These are phyloP conservation scores for Leccinum cinnamomeum DNA, from an alignment of 1,284 basidiomycete species.

Conservation along the genomic window DNA sequence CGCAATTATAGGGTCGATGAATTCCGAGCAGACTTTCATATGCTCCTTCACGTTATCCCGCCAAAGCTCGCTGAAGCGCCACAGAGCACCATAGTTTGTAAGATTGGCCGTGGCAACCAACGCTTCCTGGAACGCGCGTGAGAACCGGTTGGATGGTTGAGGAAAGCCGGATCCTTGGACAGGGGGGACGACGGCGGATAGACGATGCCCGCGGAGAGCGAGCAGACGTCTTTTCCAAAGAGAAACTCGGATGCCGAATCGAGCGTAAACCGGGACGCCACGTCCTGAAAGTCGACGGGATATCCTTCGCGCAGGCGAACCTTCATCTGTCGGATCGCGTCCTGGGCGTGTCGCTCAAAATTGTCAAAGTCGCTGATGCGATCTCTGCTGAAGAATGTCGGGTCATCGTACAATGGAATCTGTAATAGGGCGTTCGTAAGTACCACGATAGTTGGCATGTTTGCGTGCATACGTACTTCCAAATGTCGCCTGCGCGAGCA, in stretches of 20 bases:
- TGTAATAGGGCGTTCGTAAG: not conserved
- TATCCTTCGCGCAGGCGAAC: slow-evolving; percentile 42
- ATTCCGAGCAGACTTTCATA: slow-evolving; percentile 23
- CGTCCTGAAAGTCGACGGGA: slow-evolving; percentile 53
- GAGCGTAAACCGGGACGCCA: slow-evolving; percentile 46
- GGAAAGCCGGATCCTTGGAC: slow-evolving; percentile 13
- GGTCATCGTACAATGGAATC: slow-evolving; percentile 43
- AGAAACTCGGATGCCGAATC: slow-evolving; percentile 53
- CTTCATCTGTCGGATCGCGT: slow-evolving; percentile 42
- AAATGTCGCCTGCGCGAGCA: slow-evolving; percentile 44
- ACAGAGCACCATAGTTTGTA: slow-evolving; percentile 22
- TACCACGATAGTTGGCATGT: not conserved
- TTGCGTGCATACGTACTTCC: slow-evolving; percentile 42
- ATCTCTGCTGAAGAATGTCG: slow-evolving; percentile 56
- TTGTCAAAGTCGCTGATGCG: slow-evolving; percentile 54
- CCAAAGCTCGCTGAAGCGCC: slow-evolving; percentile 32
- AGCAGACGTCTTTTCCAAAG: slow-evolving; percentile 43
- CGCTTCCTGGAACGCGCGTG: slow-evolving; percentile 26
- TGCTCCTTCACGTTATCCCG: slow-evolving; percentile 19
- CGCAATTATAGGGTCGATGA: slow-evolving; percentile 33
- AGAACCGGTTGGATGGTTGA: slow-evolving; percentile 29
- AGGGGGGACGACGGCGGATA: slow-evolving; percentile 36
- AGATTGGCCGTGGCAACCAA: slow-evolving; percentile 15
- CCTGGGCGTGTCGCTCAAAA: slow-evolving; percentile 48
- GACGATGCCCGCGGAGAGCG: slow-evolving; percentile 37